Conservation (phyloP, 106 monocot genomes). For the Dendrobium officinale region DNA sequence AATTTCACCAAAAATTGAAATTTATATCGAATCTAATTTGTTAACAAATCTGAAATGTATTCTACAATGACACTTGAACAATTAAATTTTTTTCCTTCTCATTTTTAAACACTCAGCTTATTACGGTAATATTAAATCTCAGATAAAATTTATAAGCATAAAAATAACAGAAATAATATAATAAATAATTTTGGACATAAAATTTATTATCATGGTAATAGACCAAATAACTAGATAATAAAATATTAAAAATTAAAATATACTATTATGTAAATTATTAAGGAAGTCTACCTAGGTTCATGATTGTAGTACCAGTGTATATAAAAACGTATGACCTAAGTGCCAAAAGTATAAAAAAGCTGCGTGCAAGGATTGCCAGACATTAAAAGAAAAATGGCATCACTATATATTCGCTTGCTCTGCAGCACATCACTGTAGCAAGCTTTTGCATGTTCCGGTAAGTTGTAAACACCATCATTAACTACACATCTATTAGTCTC, state of each 20-base stretch:
- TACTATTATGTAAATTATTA: too few species aligned
- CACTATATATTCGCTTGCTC: neutral
- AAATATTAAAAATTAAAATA: too few species aligned
- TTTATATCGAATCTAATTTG: neutral
- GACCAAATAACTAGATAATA: too few species aligned
- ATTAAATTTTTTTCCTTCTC: neutral
- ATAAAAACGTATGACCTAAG: too few species aligned
- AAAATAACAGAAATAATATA: neutral
- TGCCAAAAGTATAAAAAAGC: neutral
- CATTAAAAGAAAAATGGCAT: neutral
- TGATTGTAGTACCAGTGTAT: too few species aligned
- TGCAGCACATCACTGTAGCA: neutral
- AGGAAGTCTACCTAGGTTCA: too few species aligned
- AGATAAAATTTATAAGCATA: neutral
- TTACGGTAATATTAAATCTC: neutral
- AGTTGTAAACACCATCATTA: neutral
- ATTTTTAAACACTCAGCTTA: neutral
- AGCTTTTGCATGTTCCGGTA: neutral
- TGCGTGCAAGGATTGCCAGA: neutral
- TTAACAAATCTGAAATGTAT: neutral
- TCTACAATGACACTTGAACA: neutral
- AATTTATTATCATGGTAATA: neutral
- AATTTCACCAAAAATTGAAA: neutral
- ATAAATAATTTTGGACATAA: neutral
- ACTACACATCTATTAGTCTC: neutral